Conservation (phyloP, 2,329 filamentous ascomycete species). For the Aspergillus alliaceus region DNA sequence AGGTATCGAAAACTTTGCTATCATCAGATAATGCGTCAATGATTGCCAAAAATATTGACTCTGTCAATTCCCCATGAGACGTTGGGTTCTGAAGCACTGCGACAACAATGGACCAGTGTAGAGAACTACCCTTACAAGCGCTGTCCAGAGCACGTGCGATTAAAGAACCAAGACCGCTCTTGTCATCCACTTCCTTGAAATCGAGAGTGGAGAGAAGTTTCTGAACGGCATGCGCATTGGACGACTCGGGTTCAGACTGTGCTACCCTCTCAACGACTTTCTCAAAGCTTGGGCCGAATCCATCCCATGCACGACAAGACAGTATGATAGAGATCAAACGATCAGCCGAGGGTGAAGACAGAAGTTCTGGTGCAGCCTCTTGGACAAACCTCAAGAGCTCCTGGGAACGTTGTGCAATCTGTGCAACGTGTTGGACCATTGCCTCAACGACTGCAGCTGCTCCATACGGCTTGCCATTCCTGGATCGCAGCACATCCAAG, state of each 20-base stretch:
- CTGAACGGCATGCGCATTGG: conserved; percentile 37
- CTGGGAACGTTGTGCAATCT: conserved; percentile 40
- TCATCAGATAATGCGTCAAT: conserved; percentile 44
- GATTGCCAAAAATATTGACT: conserved; percentile 38
- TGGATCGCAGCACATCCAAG: conserved; percentile 49
- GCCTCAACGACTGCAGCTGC: conserved; percentile 60
- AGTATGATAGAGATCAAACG: conserved; percentile 67
- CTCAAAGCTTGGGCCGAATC: conserved; percentile 41
- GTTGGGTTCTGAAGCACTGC: conserved; percentile 40
- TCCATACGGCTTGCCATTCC: conserved; percentile 68
- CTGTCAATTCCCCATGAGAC: conserved; percentile 31
- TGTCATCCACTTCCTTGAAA: conserved; percentile 36
- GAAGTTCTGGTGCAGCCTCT: conserved; percentile 57
- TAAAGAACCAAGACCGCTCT: conserved; percentile 34
- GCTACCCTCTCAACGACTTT: conserved; percentile 37
- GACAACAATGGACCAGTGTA: conserved; percentile 41
- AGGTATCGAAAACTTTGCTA: conserved; percentile 32
- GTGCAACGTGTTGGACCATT: conserved; percentile 47
- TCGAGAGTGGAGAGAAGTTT: conserved; percentile 40
- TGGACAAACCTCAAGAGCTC: conserved; percentile 55
- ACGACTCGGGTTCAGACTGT: conserved; percentile 30
- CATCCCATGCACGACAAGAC: conserved; percentile 48
- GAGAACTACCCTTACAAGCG: conserved; percentile 36
- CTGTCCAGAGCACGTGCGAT: conserved; percentile 36
- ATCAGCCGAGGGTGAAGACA: conserved; percentile 67